Evolutionary conservation across 192 early-diverging fungal genomes (phyloP).

Genomic region (Rhizophagus sp.): DNA sequence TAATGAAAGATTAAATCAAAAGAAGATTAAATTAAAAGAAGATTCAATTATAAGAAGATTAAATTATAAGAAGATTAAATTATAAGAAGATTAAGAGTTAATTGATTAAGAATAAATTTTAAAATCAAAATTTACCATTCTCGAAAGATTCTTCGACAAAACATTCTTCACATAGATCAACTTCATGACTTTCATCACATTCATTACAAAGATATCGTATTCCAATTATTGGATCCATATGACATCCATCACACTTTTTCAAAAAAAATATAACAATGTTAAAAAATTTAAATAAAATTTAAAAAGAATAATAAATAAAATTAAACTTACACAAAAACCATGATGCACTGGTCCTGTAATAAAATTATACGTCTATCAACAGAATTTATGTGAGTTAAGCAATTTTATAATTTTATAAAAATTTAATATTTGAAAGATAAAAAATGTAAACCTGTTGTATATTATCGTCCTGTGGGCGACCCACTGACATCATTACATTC

Average conservation of each 20-base stretch:
- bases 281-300: too few relatives aligned
- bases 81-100: too few relatives aligned
- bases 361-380: background rate
- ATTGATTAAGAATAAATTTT: background rate
- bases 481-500: conserved; percentile 43
- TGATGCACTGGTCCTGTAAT: conserved; percentile 32
- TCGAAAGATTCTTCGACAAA: background rate
- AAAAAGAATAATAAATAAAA: conserved; percentile 4
- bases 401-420: too few relatives aligned
- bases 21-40: too few relatives aligned
- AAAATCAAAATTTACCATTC: conserved; percentile 5
- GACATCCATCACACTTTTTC: conserved; percentile 66
- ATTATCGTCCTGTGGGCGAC: background rate
- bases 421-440: too few relatives aligned
- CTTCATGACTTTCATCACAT: conserved; percentile 61
- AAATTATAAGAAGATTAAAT: too few relatives aligned
- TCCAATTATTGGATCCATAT: conserved; percentile 72
- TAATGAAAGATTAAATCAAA: too few relatives aligned
- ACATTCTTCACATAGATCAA: conserved; percentile 72
- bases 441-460: background rate
- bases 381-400: too few relatives aligned
- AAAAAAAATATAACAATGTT: conserved; percentile 5
- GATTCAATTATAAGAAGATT: too few relatives aligned
- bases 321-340: conserved; percentile 39
- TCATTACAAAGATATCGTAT: conserved; percentile 66